A percentile compares a stretch with the other conserved stretches of the same genome.
Conservation (phyloP, 2,329 filamentous ascomycete species). For the Tetracladium maxilliforme region DNA sequence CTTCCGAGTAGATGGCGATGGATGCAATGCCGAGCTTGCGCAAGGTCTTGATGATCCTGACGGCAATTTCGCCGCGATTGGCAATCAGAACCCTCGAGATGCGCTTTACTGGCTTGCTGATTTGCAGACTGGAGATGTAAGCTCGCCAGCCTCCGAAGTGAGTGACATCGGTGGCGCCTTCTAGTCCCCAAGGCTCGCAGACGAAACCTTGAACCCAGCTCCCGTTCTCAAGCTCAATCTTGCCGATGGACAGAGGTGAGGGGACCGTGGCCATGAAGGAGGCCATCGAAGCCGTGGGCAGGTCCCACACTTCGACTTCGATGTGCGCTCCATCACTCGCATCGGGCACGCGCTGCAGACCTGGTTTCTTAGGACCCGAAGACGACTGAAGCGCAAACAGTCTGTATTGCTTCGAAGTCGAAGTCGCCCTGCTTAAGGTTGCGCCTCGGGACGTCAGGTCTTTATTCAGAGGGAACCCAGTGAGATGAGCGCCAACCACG, state of each 20-base stretch:
- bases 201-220: conserved; percentile 20
- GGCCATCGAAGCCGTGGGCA: conserved; percentile 14
- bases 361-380: conserved; percentile 14
- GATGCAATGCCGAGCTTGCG: conserved; percentile 41
- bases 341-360: conserved; percentile 12
- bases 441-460: conserved; percentile 17
- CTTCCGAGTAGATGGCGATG: conserved; percentile 35
- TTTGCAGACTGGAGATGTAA: too few species aligned
- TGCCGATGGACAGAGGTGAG: conserved; percentile 18
- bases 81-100: conserved; percentile 8
- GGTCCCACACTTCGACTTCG: conserved; percentile 19
- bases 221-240: conserved; percentile 17
- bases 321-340: conserved; percentile 11
- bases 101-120: conserved; percentile 11
- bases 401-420: conserved; percentile 14
- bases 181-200: conserved; percentile 18
- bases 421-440: conserved; percentile 9
- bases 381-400: conserved; percentile 13
- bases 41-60: conserved; percentile 42
- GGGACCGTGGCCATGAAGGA: conserved; percentile 17
- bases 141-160: conserved; percentile 15
- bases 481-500: conserved; percentile 19
- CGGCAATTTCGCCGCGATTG: conserved; percentile 46
- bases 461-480: conserved; percentile 17
- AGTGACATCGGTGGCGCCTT: conserved; percentile 16